Percentiles rank a stretch among this genome's conserved stretches.
phyloP scores from a whole-genome alignment of 2,329 filamentous ascomycete species.

The Aspergillus udagawae region DNA sequence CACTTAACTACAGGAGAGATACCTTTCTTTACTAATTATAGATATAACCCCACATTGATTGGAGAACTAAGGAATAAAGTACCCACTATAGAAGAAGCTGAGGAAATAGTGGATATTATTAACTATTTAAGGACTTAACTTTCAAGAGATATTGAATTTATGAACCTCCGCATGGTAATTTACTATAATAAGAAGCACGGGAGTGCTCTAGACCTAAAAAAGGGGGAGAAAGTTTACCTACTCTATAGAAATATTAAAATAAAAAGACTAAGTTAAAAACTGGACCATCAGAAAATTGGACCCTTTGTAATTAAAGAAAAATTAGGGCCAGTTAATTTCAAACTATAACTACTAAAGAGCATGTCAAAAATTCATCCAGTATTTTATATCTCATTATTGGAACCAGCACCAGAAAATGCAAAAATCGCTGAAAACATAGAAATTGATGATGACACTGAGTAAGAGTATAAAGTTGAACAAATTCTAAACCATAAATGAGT shows the following conservation, averaged over 20 bases:
- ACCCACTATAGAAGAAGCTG: not conserved
- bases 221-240: slow-evolving; percentile 1
- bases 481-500: not conserved
- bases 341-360: not conserved
- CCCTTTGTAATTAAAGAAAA: slow-evolving; percentile 1
- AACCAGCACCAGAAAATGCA: not conserved
- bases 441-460: not conserved
- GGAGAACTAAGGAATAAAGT: not conserved
- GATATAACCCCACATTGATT: not conserved
- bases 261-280: not conserved
- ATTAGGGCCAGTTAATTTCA: not conserved
- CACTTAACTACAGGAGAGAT: not conserved
- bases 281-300: not conserved
- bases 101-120: not conserved
- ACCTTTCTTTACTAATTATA: not conserved
- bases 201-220: not conserved
- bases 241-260: slow-evolving; percentile 2
- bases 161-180: not conserved
- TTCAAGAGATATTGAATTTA: not conserved
- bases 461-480: not conserved
- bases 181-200: not conserved
- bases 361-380: not conserved
- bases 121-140: not conserved
- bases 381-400: not conserved
- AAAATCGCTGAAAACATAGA: not conserved